Conservation (phyloP, 805 yeast genomes). For the Metschnikowia continentalis region DNA sequence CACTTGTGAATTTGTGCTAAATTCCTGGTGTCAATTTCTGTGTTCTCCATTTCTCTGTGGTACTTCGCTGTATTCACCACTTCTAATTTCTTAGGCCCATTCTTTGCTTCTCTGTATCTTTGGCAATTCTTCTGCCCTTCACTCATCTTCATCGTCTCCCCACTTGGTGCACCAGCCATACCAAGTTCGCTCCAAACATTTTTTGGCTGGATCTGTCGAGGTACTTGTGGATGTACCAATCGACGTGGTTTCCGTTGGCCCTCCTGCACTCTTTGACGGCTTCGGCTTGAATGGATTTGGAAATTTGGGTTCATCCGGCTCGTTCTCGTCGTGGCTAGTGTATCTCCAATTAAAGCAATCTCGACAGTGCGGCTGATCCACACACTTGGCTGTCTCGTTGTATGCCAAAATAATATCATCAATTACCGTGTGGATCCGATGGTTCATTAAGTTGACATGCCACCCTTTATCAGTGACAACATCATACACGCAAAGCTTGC, state of each 20-base stretch:
- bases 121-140: background rate
- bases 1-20: too few relatives aligned
- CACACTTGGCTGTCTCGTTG: slow-evolving; percentile 74
- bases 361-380: slow-evolving; percentile 73
- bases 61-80: background rate
- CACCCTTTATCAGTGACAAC: slow-evolving; percentile 87
- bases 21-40: too few relatives aligned
- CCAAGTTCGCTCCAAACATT: slow-evolving; percentile 58
- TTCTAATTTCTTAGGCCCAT: background rate
- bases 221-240: slow-evolving; percentile 3
- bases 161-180: slow-evolving; percentile 59
- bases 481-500: slow-evolving; percentile 82
- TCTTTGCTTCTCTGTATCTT: too few relatives aligned
- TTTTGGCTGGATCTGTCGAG: slow-evolving; percentile 30
- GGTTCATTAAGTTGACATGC: slow-evolving; percentile 84
- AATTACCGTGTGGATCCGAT: slow-evolving; percentile 85
- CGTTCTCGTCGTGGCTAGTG: slow-evolving; percentile 46
- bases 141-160: slow-evolving; percentile 26
- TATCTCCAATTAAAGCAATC: slow-evolving; percentile 91
- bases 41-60: too few relatives aligned
- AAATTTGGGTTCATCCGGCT: slow-evolving; percentile 33
- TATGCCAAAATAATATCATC: slow-evolving; percentile 71
- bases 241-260: slow-evolving; percentile 4
- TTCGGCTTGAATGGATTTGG: slow-evolving; percentile 37
- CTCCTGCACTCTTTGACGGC: slow-evolving; percentile 9